Conservation (phyloP, 768 basidiomycete species). For the Krasilnikovozyma curviuscula region DNA sequence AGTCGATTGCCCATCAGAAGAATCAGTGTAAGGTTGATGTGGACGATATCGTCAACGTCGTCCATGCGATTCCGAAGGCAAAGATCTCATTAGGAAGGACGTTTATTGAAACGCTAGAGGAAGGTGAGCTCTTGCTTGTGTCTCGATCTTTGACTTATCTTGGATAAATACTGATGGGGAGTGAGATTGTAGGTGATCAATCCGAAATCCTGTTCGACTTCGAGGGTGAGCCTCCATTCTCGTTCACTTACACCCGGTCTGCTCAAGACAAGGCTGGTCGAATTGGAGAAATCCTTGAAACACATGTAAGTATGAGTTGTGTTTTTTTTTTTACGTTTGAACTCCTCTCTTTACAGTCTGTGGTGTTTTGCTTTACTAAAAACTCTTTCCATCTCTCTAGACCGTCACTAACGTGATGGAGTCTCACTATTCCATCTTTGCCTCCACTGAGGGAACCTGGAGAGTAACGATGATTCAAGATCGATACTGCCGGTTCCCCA, state of each 20-base stretch:
- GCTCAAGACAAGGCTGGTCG: slow-evolving; percentile 27
- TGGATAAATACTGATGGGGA: neutral
- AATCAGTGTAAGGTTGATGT: slow-evolving; percentile 54
- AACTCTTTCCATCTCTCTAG: slow-evolving; percentile 7
- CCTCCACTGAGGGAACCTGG: slow-evolving; percentile 55
- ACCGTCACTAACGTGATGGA: slow-evolving; percentile 30
- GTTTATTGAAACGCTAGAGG: slow-evolving; percentile 67
- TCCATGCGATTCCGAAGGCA: slow-evolving; percentile 73
- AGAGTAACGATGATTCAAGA: slow-evolving; percentile 8
- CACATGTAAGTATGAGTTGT: slow-evolving; percentile 17
- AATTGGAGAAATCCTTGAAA: slow-evolving; percentile 20
- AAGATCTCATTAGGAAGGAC: slow-evolving; percentile 70
- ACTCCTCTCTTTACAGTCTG: no score
- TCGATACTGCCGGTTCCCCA: slow-evolving; percentile 7
- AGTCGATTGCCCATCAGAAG: slow-evolving; percentile 77
- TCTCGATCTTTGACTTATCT: slow-evolving; percentile 2
- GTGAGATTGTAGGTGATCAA: slow-evolving; percentile 34
- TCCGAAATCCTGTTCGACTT: slow-evolving; percentile 84
- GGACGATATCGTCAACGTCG: slow-evolving; percentile 47
- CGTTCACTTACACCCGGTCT: slow-evolving; percentile 80
- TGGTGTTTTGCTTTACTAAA: neutral
- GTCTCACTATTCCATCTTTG: slow-evolving; percentile 72
- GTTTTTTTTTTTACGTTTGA: neutral
- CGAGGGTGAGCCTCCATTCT: slow-evolving; percentile 80
- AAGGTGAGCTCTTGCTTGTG: slow-evolving; percentile 38